Percentiles rank a stretch among this genome's conserved stretches.
Conservation (phyloP, 2,329 filamentous ascomycete species). For the Monosporascus sp. region DNA sequence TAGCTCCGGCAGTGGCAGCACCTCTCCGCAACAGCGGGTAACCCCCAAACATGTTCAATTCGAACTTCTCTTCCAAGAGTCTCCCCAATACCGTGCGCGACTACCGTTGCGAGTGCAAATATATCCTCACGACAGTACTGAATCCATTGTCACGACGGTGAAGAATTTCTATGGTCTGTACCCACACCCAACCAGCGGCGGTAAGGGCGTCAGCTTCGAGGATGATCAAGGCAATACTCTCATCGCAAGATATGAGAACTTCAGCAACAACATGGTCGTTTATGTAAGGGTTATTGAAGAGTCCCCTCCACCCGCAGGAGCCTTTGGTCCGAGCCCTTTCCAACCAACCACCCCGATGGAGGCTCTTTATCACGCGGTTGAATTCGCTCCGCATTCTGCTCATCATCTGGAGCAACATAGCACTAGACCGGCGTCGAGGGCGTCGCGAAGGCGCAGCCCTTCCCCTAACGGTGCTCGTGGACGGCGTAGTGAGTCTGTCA, state of each 20-base stretch:
- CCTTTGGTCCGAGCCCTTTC: slow-evolving; percentile 48
- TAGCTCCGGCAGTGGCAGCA: slow-evolving; percentile 38
- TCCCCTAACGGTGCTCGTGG: slow-evolving; percentile 68
- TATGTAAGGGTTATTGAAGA: slow-evolving; percentile 81
- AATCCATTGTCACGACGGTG: slow-evolving; percentile 95
- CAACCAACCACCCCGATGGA: slow-evolving; percentile 46
- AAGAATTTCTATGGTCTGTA: slow-evolving; percentile 99
- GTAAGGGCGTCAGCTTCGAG: slow-evolving; percentile 89
- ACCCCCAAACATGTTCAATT: slow-evolving; percentile 73
- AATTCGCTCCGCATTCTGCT: slow-evolving; percentile 36
- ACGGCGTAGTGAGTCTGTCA: slow-evolving; percentile 71
- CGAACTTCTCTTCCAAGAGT: slow-evolving; percentile 66
- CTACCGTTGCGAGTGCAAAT: slow-evolving; percentile 87
- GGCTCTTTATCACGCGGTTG: slow-evolving; percentile 45
- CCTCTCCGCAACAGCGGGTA: slow-evolving; percentile 42
- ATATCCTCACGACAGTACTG: slow-evolving; percentile 90
- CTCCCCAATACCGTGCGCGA: slow-evolving; percentile 65
- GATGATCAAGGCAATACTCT: slow-evolving; percentile 84
- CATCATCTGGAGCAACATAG: slow-evolving; percentile 55
- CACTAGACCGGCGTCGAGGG: slow-evolving; percentile 64
- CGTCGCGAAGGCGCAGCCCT: slow-evolving; percentile 70
- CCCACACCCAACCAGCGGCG: slow-evolving; percentile 57
- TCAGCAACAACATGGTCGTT: slow-evolving; percentile 85
- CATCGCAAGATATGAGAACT: slow-evolving; percentile 95
- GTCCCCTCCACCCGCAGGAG: slow-evolving; percentile 37